phyloP scores from a whole-genome alignment of 2,329 filamentous ascomycete species.

The Metarhizium robertsii region DNA sequence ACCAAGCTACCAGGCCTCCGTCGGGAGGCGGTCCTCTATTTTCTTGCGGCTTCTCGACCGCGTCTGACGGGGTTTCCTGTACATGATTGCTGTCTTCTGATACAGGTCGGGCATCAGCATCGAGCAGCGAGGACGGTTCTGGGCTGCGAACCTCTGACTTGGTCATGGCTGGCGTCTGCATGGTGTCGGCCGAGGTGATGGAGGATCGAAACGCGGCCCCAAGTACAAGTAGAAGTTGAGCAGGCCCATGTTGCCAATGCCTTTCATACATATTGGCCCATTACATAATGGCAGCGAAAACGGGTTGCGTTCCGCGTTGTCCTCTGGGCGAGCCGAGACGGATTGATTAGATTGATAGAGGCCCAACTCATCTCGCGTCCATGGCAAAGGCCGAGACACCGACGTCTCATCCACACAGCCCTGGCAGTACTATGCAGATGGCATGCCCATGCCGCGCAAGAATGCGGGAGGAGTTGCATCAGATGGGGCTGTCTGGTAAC shows the following conservation, averaged over 20 bases:
- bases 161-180: background rate
- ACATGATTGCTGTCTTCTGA: background rate
- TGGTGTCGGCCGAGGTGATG: no score
- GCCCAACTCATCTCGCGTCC: background rate
- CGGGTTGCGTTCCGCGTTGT: no score
- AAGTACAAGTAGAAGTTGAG: no score
- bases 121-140: background rate
- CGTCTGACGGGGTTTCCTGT: background rate
- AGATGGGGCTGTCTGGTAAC: no score
- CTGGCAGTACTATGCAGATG: no score
- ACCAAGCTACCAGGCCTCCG: slow-evolving; percentile 3
- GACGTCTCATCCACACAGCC: background rate
- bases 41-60: background rate
- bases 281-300: background rate
- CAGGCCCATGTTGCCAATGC: no score
- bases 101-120: background rate
- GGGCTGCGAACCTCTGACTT: background rate
- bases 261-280: background rate
- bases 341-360: background rate
- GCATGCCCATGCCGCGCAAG: no score
- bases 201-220: no score
- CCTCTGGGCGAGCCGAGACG: no score
- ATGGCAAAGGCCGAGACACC: background rate
- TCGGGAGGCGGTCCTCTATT: background rate
- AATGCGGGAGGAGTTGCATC: no score